Percentiles rank a stretch among this genome's conserved stretches.
phyloP scores from a whole-genome alignment of 1,139 yeast species.

The Saccharomyces uvarum region DNA sequence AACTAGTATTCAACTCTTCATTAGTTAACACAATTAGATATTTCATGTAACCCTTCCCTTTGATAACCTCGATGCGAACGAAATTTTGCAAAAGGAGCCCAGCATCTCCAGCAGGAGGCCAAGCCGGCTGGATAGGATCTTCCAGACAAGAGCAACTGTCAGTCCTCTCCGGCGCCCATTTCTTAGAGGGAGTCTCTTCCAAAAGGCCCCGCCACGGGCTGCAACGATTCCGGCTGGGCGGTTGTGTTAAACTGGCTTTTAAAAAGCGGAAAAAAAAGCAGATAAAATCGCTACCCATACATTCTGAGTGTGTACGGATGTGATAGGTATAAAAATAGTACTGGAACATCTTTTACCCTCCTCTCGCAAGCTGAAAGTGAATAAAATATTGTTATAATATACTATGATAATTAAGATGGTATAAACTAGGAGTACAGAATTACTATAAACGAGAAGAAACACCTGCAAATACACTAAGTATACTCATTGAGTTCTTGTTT shows the following conservation, averaged over 20 bases:
- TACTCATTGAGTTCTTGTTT: not conserved
- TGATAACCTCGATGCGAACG: not conserved
- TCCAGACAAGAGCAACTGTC: not conserved
- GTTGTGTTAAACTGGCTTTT: too few relatives aligned
- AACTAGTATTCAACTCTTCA: slow-evolving; percentile 4
- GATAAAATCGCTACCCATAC: not conserved
- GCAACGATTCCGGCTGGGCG: not conserved
- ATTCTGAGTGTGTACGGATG: not conserved
- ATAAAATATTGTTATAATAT: not conserved
- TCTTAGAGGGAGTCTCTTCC: not conserved
- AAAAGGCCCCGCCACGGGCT: not conserved
- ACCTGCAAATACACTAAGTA: not conserved
- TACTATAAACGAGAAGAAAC: not conserved
- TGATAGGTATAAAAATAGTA: not conserved
- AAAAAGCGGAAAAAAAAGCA: not conserved
- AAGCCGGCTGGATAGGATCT: not conserved
- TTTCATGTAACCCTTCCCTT: not conserved
- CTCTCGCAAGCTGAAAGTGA: not conserved
- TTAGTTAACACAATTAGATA: not conserved
- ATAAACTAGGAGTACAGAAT: not conserved
- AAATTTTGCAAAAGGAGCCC: not conserved
- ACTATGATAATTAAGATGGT: not conserved
- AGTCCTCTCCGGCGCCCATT: not conserved
- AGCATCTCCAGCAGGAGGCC: not conserved
- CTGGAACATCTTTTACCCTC: not conserved